Conservation (phyloP, 164 flowering plant species). For the Echeveria elegans region DNA sequence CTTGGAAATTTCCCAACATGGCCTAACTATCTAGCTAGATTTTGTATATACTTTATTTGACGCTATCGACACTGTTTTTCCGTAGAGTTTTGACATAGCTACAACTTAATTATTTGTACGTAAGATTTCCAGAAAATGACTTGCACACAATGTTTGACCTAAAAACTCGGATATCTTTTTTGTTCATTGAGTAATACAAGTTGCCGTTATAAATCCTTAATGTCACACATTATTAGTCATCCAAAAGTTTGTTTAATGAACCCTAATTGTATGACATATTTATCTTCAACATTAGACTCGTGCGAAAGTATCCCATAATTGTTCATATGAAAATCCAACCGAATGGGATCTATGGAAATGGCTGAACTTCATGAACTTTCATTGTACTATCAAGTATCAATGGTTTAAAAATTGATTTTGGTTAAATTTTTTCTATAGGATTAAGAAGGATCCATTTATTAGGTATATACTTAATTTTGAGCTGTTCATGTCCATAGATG, state of each 20-base stretch:
- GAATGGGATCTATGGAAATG: not conserved
- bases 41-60: not conserved
- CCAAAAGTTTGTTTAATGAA: not conserved
- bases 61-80: not conserved
- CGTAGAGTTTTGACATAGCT: not conserved
- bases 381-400: not conserved
- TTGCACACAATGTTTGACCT: not conserved
- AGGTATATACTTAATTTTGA: not conserved
- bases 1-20: not conserved
- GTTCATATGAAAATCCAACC: not conserved
- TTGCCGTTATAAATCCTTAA: not conserved
- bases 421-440: not conserved
- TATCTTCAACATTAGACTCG: not conserved
- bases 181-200: constrained; percentile 3
- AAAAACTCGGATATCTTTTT: not conserved
- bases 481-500: too few relatives aligned
- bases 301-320: not conserved
- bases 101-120: not conserved
- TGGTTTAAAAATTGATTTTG: not conserved
- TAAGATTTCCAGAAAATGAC: not conserved
- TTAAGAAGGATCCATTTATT: not conserved
- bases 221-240: not conserved
- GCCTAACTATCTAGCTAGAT: not conserved
- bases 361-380: not conserved
- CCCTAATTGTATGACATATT: not conserved